A percentile compares a stretch with the other conserved stretches of the same genome.
phyloP scores from a whole-genome alignment of 148 eudicot species.

The Nyssa sinensis region DNA sequence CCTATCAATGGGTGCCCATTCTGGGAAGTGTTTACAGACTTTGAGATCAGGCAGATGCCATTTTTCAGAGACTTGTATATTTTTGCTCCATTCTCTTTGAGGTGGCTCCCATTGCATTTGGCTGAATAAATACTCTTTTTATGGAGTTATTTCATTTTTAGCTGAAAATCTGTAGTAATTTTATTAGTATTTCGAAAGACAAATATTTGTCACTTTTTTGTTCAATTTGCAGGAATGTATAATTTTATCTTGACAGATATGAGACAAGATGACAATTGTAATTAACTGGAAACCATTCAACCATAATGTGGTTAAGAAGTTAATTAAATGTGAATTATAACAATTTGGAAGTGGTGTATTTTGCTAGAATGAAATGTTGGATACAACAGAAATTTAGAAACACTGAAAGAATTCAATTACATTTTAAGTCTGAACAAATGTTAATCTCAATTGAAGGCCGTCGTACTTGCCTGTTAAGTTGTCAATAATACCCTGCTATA shows the following conservation, averaged over 20 bases:
- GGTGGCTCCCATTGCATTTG: background rate
- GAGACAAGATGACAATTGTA: no score
- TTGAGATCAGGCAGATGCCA: background rate
- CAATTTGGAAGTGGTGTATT: no score
- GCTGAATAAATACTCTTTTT: background rate
- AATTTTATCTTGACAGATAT: no score
- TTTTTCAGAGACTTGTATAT: background rate
- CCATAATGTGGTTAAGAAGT: no score
- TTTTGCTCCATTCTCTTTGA: background rate
- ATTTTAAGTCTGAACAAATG: background rate
- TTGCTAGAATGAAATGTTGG: background rate
- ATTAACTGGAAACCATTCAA: no score
- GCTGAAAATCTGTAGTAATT: no score
- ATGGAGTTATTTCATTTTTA: no score
- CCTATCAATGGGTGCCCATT: background rate
- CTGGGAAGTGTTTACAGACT: background rate
- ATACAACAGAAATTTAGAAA: background rate
- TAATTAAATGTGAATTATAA: no score
- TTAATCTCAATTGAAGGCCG: background rate
- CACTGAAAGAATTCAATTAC: background rate
- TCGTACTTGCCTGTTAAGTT: background rate
- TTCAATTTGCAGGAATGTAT: no score
- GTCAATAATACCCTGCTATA: background rate
- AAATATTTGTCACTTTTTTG: no score
- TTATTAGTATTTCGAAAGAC: no score